Conservation (phyloP, 1,139 yeast genomes). For the Debaryomycetaceae sp. region DNA sequence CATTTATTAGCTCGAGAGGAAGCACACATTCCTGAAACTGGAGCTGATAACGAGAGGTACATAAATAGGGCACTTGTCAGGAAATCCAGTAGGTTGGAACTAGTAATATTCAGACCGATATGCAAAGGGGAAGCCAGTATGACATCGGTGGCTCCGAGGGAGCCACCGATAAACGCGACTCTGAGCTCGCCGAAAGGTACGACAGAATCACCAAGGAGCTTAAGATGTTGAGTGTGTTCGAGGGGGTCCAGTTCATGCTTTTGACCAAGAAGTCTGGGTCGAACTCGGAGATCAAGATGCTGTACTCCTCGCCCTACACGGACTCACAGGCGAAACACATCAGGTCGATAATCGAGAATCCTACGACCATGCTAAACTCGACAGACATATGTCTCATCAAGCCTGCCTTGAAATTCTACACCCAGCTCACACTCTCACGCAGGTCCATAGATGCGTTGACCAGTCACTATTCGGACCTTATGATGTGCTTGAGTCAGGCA, state of each 20-base stretch:
- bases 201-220: background rate
- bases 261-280: slow-evolving; percentile 3
- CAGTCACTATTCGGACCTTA: slow-evolving; percentile 16
- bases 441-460: slow-evolving; percentile 5
- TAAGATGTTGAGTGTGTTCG: background rate
- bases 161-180: background rate
- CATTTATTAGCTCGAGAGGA: background rate
- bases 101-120: background rate
- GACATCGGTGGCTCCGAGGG: background rate
- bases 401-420: slow-evolving; percentile 11
- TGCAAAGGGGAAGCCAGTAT: background rate
- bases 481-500: slow-evolving; percentile 34
- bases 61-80: background rate
- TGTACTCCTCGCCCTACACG: slow-evolving; percentile 13
- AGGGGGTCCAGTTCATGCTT: slow-evolving; percentile 1
- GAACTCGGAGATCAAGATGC: slow-evolving; percentile 9
- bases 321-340: slow-evolving; percentile 10
- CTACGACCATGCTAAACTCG: slow-evolving; percentile 3
- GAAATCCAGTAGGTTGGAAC: background rate
- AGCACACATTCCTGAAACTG: background rate
- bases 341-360: slow-evolving; percentile 8
- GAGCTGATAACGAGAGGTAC: background rate
- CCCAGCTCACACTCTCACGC: slow-evolving; percentile 4
- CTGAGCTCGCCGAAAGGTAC: background rate
- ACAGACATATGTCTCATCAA: slow-evolving; percentile 9